phyloP scores from a whole-genome alignment of 345 rosid species.

The Gossypium australe region DNA sequence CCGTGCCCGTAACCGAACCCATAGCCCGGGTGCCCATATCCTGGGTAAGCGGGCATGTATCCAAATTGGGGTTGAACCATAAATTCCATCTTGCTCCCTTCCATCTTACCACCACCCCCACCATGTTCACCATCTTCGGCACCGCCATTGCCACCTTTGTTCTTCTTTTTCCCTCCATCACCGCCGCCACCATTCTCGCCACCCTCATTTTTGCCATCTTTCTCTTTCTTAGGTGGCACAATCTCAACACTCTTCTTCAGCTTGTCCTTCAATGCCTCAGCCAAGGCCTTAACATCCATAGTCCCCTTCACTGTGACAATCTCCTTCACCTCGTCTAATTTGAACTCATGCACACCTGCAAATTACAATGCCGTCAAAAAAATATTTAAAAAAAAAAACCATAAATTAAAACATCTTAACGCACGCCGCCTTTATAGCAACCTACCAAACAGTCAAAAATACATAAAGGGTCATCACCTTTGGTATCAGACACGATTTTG shows the following conservation, averaged over 20 bases:
- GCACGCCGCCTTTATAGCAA: neutral
- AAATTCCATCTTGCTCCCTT: slow-evolving; percentile 37
- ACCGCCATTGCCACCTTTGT: slow-evolving; percentile 17
- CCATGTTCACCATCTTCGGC: neutral
- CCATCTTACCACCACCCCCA: slow-evolving; percentile 19
- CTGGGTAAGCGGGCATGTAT: slow-evolving; percentile 8
- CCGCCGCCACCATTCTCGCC: slow-evolving; percentile 22
- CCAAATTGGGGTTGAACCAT: slow-evolving; percentile 33
- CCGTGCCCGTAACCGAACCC: slow-evolving; percentile 9
- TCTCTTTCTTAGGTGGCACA: slow-evolving; percentile 66
- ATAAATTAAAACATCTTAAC: neutral
- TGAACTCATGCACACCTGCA: slow-evolving; percentile 49
- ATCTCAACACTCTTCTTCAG: slow-evolving; percentile 53
- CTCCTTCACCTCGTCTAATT: slow-evolving; percentile 55
- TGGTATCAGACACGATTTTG: slow-evolving; percentile 39
- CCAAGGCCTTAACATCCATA: slow-evolving; percentile 57
- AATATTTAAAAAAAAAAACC: neutral
- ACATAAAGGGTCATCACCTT: slow-evolving; percentile 36
- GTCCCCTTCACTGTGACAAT: slow-evolving; percentile 63
- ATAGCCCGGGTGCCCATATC: neutral
- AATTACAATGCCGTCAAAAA: neutral
- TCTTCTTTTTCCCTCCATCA: slow-evolving; percentile 7
- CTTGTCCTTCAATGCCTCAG: slow-evolving; percentile 40
- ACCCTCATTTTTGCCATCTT: slow-evolving; percentile 30
- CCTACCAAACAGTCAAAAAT: neutral